Evolutionary conservation across 768 basidiomycete species (phyloP).

Genomic region (Paxillus involutus): DNA sequence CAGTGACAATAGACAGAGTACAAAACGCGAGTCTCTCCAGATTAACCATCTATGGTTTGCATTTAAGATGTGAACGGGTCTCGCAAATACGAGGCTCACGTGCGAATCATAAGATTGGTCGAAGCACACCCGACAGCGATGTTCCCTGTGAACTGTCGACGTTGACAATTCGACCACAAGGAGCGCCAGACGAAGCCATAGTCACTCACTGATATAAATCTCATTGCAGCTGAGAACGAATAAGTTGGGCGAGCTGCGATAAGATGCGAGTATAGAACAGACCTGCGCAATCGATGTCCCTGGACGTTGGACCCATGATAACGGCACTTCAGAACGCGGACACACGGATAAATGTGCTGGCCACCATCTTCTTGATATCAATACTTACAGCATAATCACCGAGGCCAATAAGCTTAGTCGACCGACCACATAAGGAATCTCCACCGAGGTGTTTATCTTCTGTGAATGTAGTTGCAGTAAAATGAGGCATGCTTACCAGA

Average conservation of each 20-base stretch:
- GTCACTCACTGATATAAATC: constrained; percentile 12
- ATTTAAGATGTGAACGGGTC: not conserved
- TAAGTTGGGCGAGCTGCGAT: not conserved
- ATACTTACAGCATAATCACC: constrained; percentile 18
- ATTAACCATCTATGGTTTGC: constrained; percentile 24
- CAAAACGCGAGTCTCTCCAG: constrained; percentile 21
- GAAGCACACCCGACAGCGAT: too few species aligned
- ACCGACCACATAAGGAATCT: too few species aligned
- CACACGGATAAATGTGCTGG: not conserved
- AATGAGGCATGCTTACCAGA: constrained; percentile 15
- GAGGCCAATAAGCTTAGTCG: constrained; percentile 11
- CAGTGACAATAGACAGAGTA: too few species aligned
- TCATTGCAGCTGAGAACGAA: constrained; percentile 3
- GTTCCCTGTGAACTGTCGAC: constrained; percentile 14
- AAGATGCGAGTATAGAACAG: too few species aligned
- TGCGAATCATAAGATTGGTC: too few species aligned
- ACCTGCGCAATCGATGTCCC: too few species aligned
- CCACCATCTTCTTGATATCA: not conserved
- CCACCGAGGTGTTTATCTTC: too few species aligned
- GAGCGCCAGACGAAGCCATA: not conserved
- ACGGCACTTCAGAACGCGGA: constrained; percentile 2
- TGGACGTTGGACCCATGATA: not conserved
- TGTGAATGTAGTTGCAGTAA: not conserved
- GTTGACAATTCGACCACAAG: not conserved
- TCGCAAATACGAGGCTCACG: too few species aligned